Evolutionary conservation across 441 rosid genomes (phyloP).

Genomic region (Populus hybrid): DNA sequence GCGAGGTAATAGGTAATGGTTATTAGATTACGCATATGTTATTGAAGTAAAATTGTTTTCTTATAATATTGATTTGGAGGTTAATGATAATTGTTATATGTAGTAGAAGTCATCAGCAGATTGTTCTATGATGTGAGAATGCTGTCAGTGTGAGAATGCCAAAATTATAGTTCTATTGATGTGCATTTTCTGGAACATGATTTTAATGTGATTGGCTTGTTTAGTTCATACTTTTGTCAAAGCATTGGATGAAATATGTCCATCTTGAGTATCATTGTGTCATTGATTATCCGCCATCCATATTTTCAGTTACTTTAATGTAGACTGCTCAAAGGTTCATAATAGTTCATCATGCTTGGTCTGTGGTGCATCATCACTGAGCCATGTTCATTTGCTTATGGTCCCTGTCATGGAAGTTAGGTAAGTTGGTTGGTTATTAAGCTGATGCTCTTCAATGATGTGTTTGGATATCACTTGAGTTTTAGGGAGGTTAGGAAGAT

Average conservation of each 20-base stretch:
- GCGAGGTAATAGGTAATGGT: not conserved
- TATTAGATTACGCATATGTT: not conserved
- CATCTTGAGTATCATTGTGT: not conserved
- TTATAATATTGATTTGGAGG: not conserved
- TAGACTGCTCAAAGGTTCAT: not conserved
- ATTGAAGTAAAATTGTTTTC: not conserved
- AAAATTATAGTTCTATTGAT: not conserved
- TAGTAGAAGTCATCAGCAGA: not conserved
- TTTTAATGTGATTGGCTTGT: not conserved
- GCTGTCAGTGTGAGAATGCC: not conserved
- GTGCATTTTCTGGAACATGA: not conserved
- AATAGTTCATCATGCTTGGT: not conserved
- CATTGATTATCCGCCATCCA: not conserved
- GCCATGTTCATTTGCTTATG: not conserved
- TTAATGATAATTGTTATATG: not conserved
- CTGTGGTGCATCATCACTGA: not conserved
- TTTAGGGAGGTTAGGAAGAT: not conserved
- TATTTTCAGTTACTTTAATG: not conserved
- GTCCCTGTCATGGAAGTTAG: conserved; percentile 4
- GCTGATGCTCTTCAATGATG: not conserved
- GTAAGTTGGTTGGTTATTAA: not conserved
- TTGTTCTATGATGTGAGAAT: not conserved
- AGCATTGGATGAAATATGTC: not conserved
- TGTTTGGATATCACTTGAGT: not conserved
- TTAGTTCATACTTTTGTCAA: not conserved